phyloP scores from a whole-genome alignment of 805 yeast genomes.

The Candida easanensis region DNA sequence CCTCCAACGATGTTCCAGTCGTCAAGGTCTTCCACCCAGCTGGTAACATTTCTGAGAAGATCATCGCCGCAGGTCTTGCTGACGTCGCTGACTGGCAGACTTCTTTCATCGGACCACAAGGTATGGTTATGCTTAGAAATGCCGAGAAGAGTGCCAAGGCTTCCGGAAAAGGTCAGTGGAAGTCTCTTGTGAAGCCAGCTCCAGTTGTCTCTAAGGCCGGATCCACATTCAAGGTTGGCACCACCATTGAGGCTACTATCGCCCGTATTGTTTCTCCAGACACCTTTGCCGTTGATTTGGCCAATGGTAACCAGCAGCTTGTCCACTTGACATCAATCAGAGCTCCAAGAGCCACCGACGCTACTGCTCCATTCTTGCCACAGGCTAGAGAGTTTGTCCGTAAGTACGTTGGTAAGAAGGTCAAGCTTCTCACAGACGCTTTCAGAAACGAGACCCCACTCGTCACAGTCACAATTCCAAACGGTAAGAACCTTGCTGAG shows the following conservation, averaged over 20 bases:
- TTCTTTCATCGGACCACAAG: constrained; percentile 56
- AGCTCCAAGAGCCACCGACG: constrained; percentile 66
- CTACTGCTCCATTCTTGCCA: constrained; percentile 53
- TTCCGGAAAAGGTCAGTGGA: constrained; percentile 58
- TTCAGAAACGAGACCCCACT: constrained; percentile 66
- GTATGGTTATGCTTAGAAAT: constrained; percentile 59
- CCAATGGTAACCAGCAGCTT: constrained; percentile 44
- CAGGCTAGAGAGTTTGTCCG: constrained; percentile 76
- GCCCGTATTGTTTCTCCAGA: constrained; percentile 66
- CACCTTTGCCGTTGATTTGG: constrained; percentile 53
- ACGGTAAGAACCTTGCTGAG: constrained; percentile 59
- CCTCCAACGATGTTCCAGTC: constrained; percentile 58
- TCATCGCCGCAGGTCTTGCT: constrained; percentile 69
- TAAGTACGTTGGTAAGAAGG: constrained; percentile 68
- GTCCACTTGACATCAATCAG: constrained; percentile 77
- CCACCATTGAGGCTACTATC: constrained; percentile 51
- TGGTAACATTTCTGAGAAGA: constrained; percentile 68
- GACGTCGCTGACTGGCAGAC: constrained; percentile 83
- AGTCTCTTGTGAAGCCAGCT: constrained; percentile 31
- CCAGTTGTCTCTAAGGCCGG: constrained; percentile 21
- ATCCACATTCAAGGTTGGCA: constrained; percentile 40
- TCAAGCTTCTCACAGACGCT: constrained; percentile 60
- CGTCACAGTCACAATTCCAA: constrained; percentile 53
- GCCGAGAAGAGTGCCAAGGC: constrained; percentile 62
- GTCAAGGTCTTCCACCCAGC: constrained; percentile 67